A percentile compares a stretch with the other conserved stretches of the same genome.
These are phyloP conservation scores for Voacanga thouarsii DNA, from an alignment of 257 asterid genomes.

Conservation along the genomic window DNA sequence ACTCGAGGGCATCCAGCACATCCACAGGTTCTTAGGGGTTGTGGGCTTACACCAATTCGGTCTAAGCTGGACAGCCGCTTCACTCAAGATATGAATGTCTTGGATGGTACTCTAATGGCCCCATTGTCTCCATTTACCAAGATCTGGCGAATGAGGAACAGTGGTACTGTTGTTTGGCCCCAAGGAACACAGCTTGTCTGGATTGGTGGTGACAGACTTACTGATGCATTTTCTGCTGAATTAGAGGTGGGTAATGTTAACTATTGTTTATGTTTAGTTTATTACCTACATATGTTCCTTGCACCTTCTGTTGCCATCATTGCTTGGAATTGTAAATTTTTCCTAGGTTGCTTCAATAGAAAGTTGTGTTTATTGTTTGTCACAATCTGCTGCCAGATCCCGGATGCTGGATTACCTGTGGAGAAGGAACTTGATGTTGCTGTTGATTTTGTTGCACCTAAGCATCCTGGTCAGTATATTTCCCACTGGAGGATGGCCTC, in stretches of 20 bases:
- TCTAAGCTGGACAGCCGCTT: conserved; percentile 68
- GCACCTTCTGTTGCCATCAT: not conserved
- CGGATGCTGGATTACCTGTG: conserved; percentile 47
- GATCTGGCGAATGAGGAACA: conserved; percentile 97
- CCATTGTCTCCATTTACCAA: conserved; percentile 79
- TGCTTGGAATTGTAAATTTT: not conserved
- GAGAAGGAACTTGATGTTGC: conserved; percentile 72
- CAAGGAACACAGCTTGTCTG: conserved; percentile 75
- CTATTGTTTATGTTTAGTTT: not conserved
- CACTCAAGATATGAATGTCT: conserved; percentile 70
- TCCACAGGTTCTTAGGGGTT: conserved; percentile 34
- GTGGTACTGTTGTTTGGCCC: conserved; percentile 72
- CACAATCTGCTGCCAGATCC: conserved; percentile 41
- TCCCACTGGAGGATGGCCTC: conserved; percentile 93
- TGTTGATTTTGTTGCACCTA: conserved; percentile 82
- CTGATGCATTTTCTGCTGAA: conserved; percentile 45
- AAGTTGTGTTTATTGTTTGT: not conserved
- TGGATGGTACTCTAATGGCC: conserved; percentile 81
- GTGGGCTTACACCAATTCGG: conserved; percentile 30
- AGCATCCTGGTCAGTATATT: conserved; percentile 71
- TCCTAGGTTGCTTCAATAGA: not conserved
- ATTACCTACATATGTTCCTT: not conserved
- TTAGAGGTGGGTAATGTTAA: conserved; percentile 43
- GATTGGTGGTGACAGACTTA: conserved; percentile 82
- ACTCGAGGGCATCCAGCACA: conserved; percentile 24